Conservation (phyloP, 2,329 filamentous ascomycete species). For the Lachnellula arida region DNA sequence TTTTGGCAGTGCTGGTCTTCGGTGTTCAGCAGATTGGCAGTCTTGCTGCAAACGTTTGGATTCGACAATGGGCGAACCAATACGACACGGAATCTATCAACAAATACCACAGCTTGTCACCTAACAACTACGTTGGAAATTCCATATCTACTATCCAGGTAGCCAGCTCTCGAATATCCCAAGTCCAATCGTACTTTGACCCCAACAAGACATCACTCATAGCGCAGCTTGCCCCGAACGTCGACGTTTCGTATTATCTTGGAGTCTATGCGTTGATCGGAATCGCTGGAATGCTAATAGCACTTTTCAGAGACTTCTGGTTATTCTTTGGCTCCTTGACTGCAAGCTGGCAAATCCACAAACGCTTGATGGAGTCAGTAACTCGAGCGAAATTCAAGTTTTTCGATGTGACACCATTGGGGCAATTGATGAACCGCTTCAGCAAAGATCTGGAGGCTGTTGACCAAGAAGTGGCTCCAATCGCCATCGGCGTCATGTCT, state of each 20-base stretch:
- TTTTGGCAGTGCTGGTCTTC: conserved; percentile 70
- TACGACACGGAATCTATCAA: conserved; percentile 48
- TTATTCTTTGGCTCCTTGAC: conserved; percentile 88
- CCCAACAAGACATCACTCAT: conserved; percentile 29
- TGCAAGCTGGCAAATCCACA: conserved; percentile 81
- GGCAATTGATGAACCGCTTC: conserved; percentile 97
- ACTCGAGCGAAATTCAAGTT: conserved; percentile 93
- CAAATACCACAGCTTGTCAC: conserved; percentile 13
- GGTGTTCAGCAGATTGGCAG: conserved; percentile 76
- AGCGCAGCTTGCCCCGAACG: conserved; percentile 41
- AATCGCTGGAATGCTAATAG: conserved; percentile 70
- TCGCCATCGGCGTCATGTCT: conserved; percentile 73
- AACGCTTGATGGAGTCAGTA: conserved; percentile 70
- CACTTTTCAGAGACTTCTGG: conserved; percentile 77
- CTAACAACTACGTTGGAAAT: conserved; percentile 26
- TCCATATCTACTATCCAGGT: conserved; percentile 25
- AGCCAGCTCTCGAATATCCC: conserved; percentile 22
- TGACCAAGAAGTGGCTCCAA: conserved; percentile 91
- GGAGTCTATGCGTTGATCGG: conserved; percentile 78
- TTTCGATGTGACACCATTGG: conserved; percentile 92
- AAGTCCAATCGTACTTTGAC: conserved; percentile 31
- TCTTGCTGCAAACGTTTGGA: conserved; percentile 90
- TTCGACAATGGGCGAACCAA: conserved; percentile 89
- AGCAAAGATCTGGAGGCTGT: conserved; percentile 95
- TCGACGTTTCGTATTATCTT: conserved; percentile 82